These are phyloP conservation scores for Neurospora pannonica DNA, from an alignment of 495 filamentous ascomycete species.

Conservation along the genomic window DNA sequence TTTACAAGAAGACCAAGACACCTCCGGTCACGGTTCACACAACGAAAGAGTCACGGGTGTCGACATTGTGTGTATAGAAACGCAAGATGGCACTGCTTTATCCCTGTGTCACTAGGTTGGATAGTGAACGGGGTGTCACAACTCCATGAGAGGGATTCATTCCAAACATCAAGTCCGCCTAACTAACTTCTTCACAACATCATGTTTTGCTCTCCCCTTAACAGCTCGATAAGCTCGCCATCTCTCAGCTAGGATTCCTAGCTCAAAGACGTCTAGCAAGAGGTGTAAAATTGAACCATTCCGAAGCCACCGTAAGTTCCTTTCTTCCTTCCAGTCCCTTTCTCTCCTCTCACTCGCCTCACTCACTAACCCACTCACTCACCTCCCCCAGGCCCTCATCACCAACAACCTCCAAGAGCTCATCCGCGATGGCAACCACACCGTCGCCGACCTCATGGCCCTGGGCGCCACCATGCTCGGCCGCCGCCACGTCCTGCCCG, in stretches of 20 bases:
- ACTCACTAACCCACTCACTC: constrained; percentile 6
- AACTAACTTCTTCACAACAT: constrained; percentile 6
- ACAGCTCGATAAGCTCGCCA: constrained; percentile 92
- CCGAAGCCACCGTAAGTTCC: constrained; percentile 72
- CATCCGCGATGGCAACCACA: constrained; percentile 92
- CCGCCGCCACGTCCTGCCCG: constrained; percentile 83
- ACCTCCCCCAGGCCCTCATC: constrained; percentile 64
- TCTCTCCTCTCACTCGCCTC: background rate
- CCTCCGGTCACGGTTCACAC: background rate
- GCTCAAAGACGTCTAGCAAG: constrained; percentile 85
- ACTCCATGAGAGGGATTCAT: background rate
- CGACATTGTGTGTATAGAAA: background rate
- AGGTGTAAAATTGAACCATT: constrained; percentile 82
- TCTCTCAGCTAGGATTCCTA: constrained; percentile 79
- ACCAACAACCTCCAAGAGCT: constrained; percentile 88
- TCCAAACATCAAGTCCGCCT: background rate
- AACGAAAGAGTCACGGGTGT: background rate
- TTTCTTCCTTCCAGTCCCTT: background rate
- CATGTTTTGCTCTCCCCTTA: background rate
- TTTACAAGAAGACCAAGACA: background rate
- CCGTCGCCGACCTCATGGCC: constrained; percentile 85
- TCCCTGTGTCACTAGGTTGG: background rate
- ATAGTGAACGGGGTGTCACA: background rate
- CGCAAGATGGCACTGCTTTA: background rate
- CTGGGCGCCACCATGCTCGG: constrained; percentile 89